Evolutionary conservation across 2,329 filamentous ascomycete genomes (phyloP), one percentile per base, ranked within the genome.

Genomic region (Mycosphaerella sp.): DNA sequence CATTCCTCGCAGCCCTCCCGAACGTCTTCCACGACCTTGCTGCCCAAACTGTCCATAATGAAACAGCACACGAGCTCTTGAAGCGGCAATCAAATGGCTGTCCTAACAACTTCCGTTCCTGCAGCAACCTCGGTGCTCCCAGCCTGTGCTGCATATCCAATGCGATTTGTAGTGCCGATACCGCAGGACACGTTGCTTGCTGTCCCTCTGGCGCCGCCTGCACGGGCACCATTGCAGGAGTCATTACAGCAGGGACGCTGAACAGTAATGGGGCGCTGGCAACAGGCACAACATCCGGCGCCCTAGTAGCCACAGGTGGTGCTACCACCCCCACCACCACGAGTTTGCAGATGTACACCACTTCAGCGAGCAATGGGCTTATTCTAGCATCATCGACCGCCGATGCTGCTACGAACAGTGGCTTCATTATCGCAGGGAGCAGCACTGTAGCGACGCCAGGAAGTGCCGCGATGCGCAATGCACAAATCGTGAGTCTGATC

Each of bases 181-280:
- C 68, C 36, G 76, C 73, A 34, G 73, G 79, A 48, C 72, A 81
- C 54, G 75, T 83, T 48, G 81, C 80, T 18, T 84, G 81, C 71
- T 84, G 81, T 67, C 79, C 79, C 0, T 71, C 68, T 21, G 75
- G 77, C 44, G 76, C 76, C 12, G 74, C 70, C 25, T 84, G 81
- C 61, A 82, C 80, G 0, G 81, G 81, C 2, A 74, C 71, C 7
- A 71, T 82, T 8, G 66, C 56, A 7, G 63, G 62, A 14, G 56
- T 65, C 25, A 62, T 66, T 12, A 68, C 70, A 0, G 66, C 60
- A 28, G 66, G 66, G 9, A 64, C 62, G 8, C 53, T 68, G 36
- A 57, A 61, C 35, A 55, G 55, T 8, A 49, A 62, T 52, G 63
- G 63, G 4, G 53, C 41, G 2, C 18, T 62, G 14, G 59, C 64